phyloP scores from a whole-genome alignment of 331 rosid species.

The Ulmus americana region DNA sequence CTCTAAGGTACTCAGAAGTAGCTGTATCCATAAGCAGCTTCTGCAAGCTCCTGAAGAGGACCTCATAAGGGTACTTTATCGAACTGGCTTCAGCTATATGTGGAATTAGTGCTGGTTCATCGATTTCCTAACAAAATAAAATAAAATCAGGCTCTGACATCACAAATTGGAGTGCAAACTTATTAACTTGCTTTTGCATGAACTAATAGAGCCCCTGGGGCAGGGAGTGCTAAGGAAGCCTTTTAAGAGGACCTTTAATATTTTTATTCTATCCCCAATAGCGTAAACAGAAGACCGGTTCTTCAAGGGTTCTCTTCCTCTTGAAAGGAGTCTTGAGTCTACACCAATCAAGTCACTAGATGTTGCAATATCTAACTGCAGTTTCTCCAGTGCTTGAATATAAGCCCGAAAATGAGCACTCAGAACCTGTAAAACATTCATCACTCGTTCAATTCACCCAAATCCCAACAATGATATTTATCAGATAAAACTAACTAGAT shows the following conservation, averaged over 20 bases:
- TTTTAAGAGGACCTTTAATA: slow-evolving; percentile 52
- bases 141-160: slow-evolving; percentile 4
- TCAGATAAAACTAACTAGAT: slow-evolving; percentile 1
- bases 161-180: not conserved
- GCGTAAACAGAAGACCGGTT: slow-evolving; percentile 92
- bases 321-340: slow-evolving; percentile 78
- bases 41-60: slow-evolving; percentile 93
- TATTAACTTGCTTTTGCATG: not conserved
- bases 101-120: slow-evolving; percentile 94
- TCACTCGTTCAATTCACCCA: slow-evolving; percentile 7
- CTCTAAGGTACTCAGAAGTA: slow-evolving; percentile 72
- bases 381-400: slow-evolving; percentile 87
- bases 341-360: slow-evolving; percentile 89
- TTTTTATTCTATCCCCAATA: slow-evolving; percentile 83
- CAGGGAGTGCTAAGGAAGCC: not conserved
- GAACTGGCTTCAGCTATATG: slow-evolving; percentile 98
- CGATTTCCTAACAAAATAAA: slow-evolving; percentile 54
- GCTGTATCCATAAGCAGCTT: slow-evolving; percentile 98
- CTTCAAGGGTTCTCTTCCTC: slow-evolving; percentile 89
- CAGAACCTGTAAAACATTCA: slow-evolving; percentile 64
- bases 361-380: slow-evolving; percentile 94
- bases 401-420: slow-evolving; percentile 97
- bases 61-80: slow-evolving; percentile 82
- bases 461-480: not conserved
- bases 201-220: not conserved